These are phyloP conservation scores for Simplicillium sp. DNA, from an alignment of 2,329 filamentous ascomycete genomes.

Conservation along the genomic window DNA sequence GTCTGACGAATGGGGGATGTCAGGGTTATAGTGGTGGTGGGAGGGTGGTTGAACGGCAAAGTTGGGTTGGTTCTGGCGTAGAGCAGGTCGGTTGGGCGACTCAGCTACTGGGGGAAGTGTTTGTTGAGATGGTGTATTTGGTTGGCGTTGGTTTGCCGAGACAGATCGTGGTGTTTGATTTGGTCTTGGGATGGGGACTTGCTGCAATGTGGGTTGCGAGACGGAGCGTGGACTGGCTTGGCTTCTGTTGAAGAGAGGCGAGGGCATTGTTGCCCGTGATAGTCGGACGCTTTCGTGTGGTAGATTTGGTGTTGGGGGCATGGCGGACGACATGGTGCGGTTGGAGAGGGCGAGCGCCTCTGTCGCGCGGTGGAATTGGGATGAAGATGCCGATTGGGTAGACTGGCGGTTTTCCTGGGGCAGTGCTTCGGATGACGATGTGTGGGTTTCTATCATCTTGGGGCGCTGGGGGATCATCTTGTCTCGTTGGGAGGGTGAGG, in stretches of 20 bases:
- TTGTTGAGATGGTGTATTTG: background rate
- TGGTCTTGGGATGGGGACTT: conserved; percentile 5
- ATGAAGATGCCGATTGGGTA: no score
- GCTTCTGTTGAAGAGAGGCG: conserved; percentile 4
- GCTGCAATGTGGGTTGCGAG: conserved; percentile 2
- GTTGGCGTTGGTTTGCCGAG: background rate
- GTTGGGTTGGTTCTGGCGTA: conserved; percentile 1
- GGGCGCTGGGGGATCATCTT: background rate
- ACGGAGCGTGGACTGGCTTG: conserved; percentile 5
- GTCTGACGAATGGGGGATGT: no score
- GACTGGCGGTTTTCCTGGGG: no score
- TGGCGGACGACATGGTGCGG: background rate
- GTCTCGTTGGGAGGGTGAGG: background rate
- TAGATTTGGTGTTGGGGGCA: background rate
- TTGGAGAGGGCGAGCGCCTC: no score
- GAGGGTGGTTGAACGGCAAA: background rate
- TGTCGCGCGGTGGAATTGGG: no score
- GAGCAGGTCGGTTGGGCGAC: background rate
- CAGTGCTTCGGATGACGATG: no score
- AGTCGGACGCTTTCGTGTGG: background rate
- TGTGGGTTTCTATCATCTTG: no score
- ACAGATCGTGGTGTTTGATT: background rate
- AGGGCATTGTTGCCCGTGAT: conserved; percentile 4
- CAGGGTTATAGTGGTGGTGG: no score
- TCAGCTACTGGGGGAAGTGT: background rate